phyloP scores from a whole-genome alignment of 2,329 filamentous ascomycete genomes.

The Colletotrichum abscissum region DNA sequence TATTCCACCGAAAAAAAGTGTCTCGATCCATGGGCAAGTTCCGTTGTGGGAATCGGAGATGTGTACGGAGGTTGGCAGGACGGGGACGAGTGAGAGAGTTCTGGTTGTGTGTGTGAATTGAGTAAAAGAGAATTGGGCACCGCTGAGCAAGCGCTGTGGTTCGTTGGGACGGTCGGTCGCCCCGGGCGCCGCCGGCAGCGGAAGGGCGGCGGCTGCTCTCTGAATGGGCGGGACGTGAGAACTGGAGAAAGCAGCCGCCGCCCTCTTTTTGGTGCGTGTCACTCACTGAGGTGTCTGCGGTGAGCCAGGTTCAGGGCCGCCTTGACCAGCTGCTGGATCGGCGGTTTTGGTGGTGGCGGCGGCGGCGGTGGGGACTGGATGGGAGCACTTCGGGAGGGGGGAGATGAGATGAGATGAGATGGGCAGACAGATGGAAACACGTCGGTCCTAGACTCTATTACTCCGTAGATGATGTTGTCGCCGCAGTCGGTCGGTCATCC shows the following conservation, averaged over 20 bases:
- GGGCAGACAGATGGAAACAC: not conserved
- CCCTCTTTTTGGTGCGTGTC: not conserved
- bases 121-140: constrained; percentile 18
- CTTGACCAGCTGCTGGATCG: constrained; percentile 10
- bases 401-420: not conserved
- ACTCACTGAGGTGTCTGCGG: not conserved
- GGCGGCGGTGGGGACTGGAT: constrained; percentile 3
- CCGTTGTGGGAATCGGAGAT: constrained; percentile 26
- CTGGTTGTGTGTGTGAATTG: constrained; percentile 23
- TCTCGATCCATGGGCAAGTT: constrained; percentile 19
- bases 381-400: not conserved
- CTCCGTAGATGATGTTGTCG: not conserved
- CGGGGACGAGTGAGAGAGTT: not conserved
- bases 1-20: constrained; percentile 9
- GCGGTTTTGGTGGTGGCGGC: constrained; percentile 10
- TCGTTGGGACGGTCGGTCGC: constrained; percentile 4
- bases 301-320: constrained; percentile 12
- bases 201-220: constrained; percentile 1
- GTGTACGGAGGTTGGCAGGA: not conserved
- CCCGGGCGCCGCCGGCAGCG: constrained; percentile 9
- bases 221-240: not conserved
- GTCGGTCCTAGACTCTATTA: not conserved
- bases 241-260: not conserved
- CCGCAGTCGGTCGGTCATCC: not conserved
- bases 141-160: constrained; percentile 2